These are phyloP conservation scores for Coniella vitis DNA, from an alignment of 2,329 filamentous ascomycete species.

Conservation along the genomic window DNA sequence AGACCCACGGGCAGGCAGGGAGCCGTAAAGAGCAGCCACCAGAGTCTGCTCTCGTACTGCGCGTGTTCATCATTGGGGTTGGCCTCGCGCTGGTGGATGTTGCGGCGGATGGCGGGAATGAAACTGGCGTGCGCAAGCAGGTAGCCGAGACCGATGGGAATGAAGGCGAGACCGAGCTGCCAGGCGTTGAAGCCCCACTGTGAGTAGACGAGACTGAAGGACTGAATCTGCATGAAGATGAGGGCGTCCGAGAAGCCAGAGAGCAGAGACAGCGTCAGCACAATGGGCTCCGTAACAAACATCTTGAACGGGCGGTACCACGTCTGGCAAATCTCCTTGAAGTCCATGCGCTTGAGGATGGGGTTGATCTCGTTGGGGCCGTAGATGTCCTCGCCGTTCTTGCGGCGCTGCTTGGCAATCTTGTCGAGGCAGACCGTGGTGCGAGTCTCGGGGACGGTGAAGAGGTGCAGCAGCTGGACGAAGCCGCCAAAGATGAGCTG, in stretches of 20 bases:
- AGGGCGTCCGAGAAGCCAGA: slow-evolving; percentile 68
- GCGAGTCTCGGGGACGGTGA: slow-evolving; percentile 71
- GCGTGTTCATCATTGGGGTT: slow-evolving; percentile 50
- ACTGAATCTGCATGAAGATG: slow-evolving; percentile 73
- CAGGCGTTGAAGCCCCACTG: slow-evolving; percentile 59
- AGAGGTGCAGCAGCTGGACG: slow-evolving; percentile 59
- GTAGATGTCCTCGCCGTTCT: slow-evolving; percentile 57
- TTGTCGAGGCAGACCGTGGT: slow-evolving; percentile 70
- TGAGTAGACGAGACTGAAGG: slow-evolving; percentile 59
- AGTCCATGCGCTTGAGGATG: slow-evolving; percentile 51
- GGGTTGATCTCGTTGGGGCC: slow-evolving; percentile 66
- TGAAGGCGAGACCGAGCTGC: slow-evolving; percentile 53
- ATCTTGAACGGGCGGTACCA: slow-evolving; percentile 64
- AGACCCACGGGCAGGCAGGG: slow-evolving; percentile 59
- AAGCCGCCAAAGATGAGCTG: slow-evolving; percentile 71
- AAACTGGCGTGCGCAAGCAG: slow-evolving; percentile 54
- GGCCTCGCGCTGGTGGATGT: slow-evolving; percentile 42
- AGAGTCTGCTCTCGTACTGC: slow-evolving; percentile 63
- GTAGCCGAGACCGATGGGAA: slow-evolving; percentile 62
- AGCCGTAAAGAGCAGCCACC: slow-evolving; percentile 56
- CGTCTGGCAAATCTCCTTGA: slow-evolving; percentile 47
- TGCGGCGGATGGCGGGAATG: slow-evolving; percentile 48
- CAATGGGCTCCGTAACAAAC: slow-evolving; percentile 70
- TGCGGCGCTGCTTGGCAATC: slow-evolving; percentile 68
- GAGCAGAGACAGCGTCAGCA: slow-evolving; percentile 61